These are phyloP conservation scores for Sedum album DNA, from an alignment of 164 flowering plant genomes.

Conservation along the genomic window DNA sequence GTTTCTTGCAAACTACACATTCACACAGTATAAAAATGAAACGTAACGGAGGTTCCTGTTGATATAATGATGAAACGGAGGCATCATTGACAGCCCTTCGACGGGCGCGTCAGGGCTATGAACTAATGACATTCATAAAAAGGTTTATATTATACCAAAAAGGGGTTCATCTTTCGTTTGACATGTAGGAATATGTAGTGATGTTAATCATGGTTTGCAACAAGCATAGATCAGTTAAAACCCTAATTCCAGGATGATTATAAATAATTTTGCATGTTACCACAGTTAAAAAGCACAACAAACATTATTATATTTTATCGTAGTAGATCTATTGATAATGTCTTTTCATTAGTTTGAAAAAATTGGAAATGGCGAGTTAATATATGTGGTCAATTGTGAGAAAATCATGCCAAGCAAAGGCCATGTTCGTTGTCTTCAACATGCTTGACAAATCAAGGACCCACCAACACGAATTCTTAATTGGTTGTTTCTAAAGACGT, in stretches of 20 bases:
- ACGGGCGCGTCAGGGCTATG: neutral
- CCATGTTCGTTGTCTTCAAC: slow-evolving; percentile 1
- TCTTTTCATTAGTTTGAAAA: neutral
- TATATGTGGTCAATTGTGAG: neutral
- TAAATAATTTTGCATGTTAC: neutral
- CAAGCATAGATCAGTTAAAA: neutral
- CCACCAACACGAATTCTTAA: neutral
- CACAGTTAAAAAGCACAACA: slow-evolving; percentile 1
- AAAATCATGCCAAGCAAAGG: slow-evolving; percentile 6
- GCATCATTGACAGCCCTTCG: neutral
- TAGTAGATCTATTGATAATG: neutral
- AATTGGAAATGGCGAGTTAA: neutral
- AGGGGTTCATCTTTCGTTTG: neutral
- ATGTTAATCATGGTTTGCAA: neutral
- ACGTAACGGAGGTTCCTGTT: neutral
- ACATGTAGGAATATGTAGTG: neutral
- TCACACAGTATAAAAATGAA: slow-evolving; percentile 1
- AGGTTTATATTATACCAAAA: neutral
- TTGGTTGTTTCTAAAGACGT: neutral
- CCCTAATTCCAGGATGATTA: slow-evolving; percentile 1
- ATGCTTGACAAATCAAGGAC: slow-evolving; percentile 1
- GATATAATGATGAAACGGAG: slow-evolving; percentile 3
- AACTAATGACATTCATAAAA: neutral
- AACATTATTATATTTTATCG: too few relatives aligned
- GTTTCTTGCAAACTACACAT: neutral